A percentile compares a stretch with the other conserved stretches of the same genome.
phyloP scores from a whole-genome alignment of 257 asterid species.

The Solanum clarkiae region DNA sequence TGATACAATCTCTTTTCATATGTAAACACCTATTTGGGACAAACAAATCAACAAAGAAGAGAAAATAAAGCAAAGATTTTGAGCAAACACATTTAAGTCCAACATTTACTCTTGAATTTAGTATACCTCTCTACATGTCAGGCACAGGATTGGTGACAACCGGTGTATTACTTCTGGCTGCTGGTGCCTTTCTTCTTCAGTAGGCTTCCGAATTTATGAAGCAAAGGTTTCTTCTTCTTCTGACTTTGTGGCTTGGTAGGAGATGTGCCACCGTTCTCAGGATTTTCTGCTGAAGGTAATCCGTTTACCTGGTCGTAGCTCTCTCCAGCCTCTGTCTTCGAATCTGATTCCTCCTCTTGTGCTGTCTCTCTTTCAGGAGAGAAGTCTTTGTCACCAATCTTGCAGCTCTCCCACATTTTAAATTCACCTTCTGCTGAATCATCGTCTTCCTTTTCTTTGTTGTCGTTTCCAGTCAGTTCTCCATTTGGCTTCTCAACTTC shows the following conservation, averaged over 20 bases:
- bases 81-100: constrained; percentile 23
- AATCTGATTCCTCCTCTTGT: constrained; percentile 60
- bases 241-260: constrained; percentile 43
- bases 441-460: constrained; percentile 17
- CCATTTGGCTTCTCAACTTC: constrained; percentile 19
- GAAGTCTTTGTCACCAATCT: constrained; percentile 69
- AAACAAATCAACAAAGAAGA: neutral
- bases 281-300: constrained; percentile 31
- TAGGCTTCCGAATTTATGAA: constrained; percentile 73
- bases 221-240: constrained; percentile 86
- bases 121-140: constrained; percentile 27
- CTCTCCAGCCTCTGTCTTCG: constrained; percentile 33
- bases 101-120: constrained; percentile 15
- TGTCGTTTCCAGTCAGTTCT: constrained; percentile 6
- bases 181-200: constrained; percentile 72
- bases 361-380: constrained; percentile 59
- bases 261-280: constrained; percentile 39
- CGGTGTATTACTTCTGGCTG: constrained; percentile 39
- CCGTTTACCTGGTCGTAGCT: constrained; percentile 34
- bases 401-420: constrained; percentile 94
- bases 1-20: constrained; percentile 26
- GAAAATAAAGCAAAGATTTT: constrained; percentile 11
- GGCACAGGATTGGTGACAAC: neutral
- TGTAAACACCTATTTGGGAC: constrained; percentile 1
- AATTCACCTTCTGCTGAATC: constrained; percentile 55